phyloP scores from a whole-genome alignment of 176 grass and related monocot genomes.

The Rhynchospora breviuscula region DNA sequence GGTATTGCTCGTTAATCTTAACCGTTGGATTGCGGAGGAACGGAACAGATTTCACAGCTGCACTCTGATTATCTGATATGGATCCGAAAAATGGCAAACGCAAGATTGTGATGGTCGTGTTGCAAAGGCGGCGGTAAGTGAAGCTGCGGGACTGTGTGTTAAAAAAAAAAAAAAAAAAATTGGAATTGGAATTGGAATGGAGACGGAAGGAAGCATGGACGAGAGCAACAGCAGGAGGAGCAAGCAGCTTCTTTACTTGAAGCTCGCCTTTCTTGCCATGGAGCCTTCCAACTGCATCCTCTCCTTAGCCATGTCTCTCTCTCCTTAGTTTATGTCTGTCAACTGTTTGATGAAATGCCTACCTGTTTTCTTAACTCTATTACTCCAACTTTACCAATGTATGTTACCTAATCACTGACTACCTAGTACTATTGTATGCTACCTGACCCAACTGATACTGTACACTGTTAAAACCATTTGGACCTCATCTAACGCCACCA shows the following conservation, averaged over 20 bases:
- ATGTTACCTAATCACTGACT: too few species aligned
- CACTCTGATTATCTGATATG: too few species aligned
- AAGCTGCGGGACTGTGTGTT: too few species aligned
- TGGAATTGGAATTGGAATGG: not conserved
- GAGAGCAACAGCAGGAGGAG: too few species aligned
- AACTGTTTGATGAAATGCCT: conserved; percentile 18
- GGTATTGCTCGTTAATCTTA: too few species aligned
- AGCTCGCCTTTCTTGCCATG: conserved; percentile 56
- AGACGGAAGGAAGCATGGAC: not conserved
- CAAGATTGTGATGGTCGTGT: too few species aligned
- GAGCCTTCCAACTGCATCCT: conserved; percentile 57
- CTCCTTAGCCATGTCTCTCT: conserved; percentile 47
- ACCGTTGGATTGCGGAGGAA: too few species aligned
- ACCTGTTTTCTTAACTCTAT: not conserved
- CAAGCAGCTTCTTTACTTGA: conserved; percentile 42
- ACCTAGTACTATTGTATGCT: too few species aligned
- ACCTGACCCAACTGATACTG: not conserved
- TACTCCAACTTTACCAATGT: too few species aligned
- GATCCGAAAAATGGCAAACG: too few species aligned
- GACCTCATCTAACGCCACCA: not conserved
- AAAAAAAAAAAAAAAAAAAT: too few species aligned
- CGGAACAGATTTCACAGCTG: too few species aligned
- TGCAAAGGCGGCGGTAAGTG: not conserved
- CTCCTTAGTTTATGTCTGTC: not conserved
- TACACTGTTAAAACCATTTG: not conserved